Conservation (phyloP, 805 yeast genomes). For the Saturnispora quitensis region DNA sequence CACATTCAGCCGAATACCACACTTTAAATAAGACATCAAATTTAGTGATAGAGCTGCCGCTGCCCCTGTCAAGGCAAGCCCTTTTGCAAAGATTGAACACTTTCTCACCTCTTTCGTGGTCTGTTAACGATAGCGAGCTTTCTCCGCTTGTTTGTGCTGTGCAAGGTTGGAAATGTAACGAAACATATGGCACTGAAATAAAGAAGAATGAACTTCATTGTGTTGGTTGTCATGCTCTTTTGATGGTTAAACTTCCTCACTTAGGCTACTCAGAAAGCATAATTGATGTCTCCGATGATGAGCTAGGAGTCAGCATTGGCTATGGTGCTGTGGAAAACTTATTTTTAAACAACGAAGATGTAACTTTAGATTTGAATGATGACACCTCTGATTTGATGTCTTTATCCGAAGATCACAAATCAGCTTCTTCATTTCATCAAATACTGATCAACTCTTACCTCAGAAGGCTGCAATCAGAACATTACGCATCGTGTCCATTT, state of each 20-base stretch:
- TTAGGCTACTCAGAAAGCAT: not conserved
- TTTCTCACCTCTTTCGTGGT: constrained; percentile 41
- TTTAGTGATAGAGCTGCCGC: not conserved
- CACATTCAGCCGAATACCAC: not conserved
- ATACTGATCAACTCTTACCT: constrained; percentile 22
- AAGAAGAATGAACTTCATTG: constrained; percentile 29
- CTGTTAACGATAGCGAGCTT: constrained; percentile 24
- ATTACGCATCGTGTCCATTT: constrained; percentile 21
- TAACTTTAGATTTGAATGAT: constrained; percentile 9
- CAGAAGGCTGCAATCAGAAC: constrained; percentile 20
- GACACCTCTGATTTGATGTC: constrained; percentile 17
- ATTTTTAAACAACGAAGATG: not conserved
- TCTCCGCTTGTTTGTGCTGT: constrained; percentile 41
- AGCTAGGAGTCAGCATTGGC: constrained; percentile 4
- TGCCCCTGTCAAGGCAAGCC: constrained; percentile 10
- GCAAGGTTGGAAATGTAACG: constrained; percentile 45
- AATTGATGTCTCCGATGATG: constrained; percentile 9
- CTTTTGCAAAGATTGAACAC: constrained; percentile 35
- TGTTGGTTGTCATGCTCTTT: constrained; percentile 25
- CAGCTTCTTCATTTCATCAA: constrained; percentile 10
- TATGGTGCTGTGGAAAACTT: constrained; percentile 7
- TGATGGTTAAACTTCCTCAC: constrained; percentile 19
- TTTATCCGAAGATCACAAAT: not conserved
- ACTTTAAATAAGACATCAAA: not conserved
- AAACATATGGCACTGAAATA: constrained; percentile 14